These are phyloP conservation scores for Aspergillus pseudonomiae DNA, from an alignment of 2,329 filamentous ascomycete species.

Conservation along the genomic window DNA sequence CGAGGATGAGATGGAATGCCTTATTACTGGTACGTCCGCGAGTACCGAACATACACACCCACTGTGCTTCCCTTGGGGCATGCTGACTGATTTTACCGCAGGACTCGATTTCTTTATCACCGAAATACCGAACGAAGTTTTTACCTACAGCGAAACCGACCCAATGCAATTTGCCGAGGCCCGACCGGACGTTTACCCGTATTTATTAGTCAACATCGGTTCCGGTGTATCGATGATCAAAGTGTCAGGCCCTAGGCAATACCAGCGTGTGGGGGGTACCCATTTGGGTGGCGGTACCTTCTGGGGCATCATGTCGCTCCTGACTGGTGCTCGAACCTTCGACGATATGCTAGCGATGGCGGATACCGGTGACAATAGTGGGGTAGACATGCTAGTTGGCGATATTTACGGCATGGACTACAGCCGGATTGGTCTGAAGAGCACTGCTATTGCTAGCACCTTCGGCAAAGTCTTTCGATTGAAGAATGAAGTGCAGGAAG, in stretches of 20 bases:
- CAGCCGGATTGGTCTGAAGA: constrained; percentile 93
- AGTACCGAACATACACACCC: not conserved
- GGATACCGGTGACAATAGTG: constrained; percentile 85
- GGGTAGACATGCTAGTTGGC: constrained; percentile 94
- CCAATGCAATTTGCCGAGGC: constrained; percentile 87
- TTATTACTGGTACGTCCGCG: constrained; percentile 77
- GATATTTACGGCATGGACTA: constrained; percentile 98
- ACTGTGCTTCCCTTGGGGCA: not conserved
- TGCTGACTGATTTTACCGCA: constrained; percentile 37
- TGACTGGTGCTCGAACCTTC: constrained; percentile 93
- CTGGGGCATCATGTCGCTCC: constrained; percentile 87
- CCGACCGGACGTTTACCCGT: constrained; percentile 84
- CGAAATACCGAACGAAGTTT: constrained; percentile 94
- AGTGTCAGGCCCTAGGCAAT: constrained; percentile 84
- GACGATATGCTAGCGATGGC: constrained; percentile 96
- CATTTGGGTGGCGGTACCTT: constrained; percentile 95
- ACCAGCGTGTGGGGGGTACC: constrained; percentile 89
- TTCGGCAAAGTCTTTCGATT: constrained; percentile 97
- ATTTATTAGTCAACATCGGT: constrained; percentile 96
- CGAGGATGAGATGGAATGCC: constrained; percentile 98
- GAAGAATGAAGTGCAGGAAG: constrained; percentile 80
- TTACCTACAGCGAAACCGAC: constrained; percentile 88
- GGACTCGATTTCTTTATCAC: constrained; percentile 98
- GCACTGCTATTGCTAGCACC: constrained; percentile 90
- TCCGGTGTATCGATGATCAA: constrained; percentile 97